These are phyloP conservation scores for Ophiocytium majus DNA, from an alignment of 352 stramenopile genomes.

Conservation along the genomic window DNA sequence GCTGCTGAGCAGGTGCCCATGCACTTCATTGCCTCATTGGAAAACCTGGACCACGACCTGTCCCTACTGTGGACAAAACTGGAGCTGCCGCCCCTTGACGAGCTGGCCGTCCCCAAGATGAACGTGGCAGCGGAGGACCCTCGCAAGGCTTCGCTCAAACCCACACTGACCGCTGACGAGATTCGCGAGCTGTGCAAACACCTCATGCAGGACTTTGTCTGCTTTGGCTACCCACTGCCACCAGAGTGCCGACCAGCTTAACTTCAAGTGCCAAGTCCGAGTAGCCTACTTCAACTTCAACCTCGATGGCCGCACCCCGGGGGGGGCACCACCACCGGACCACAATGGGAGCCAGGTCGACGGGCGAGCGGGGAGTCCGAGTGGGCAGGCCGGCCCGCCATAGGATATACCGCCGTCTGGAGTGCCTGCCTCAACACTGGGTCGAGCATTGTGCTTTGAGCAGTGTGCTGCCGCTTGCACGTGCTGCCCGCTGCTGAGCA, in stretches of 20 bases:
- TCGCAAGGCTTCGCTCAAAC: neutral
- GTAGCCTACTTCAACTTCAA: no score
- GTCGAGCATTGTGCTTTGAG: no score
- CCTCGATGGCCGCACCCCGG: no score
- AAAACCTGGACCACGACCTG: conserved; percentile 7
- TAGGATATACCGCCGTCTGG: no score
- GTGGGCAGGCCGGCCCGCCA: no score
- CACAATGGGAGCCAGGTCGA: no score
- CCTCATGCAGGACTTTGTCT: conserved; percentile 17
- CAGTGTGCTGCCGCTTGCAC: no score
- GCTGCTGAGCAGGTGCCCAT: conserved; percentile 15
- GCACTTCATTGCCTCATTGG: conserved; percentile 15
- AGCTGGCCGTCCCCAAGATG: neutral
- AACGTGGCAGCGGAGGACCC: neutral
- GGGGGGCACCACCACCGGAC: no score
- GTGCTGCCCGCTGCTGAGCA: no score
- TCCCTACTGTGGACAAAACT: neutral
- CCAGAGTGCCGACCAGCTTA: neutral
- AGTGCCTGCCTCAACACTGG: no score
- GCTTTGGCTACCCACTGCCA: conserved; percentile 17
- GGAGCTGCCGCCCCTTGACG: neutral
- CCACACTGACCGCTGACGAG: neutral
- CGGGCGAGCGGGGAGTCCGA: no score
- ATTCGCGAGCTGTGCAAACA: neutral
- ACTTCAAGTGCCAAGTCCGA: no score